A percentile compares a stretch with the other conserved stretches of the same genome.
Conservation (phyloP, 768 basidiomycete genomes). For the Lactarius sanguifluus region DNA sequence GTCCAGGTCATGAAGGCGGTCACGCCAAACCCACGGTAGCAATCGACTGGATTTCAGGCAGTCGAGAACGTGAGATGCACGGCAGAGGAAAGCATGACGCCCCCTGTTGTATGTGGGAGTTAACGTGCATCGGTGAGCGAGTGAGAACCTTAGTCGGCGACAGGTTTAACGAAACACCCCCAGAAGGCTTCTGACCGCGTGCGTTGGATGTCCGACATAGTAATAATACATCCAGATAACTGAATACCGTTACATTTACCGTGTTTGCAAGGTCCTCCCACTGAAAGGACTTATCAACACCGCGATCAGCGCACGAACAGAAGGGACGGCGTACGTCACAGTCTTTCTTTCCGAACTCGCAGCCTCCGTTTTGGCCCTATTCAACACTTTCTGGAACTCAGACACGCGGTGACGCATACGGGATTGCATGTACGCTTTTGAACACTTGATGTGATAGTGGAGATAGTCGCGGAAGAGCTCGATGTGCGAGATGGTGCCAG, state of each 20-base stretch:
- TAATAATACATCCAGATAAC: constrained; percentile 25
- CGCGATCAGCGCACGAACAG: background rate
- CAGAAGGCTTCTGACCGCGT: constrained; percentile 2
- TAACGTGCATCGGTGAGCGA: background rate
- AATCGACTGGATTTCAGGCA: background rate
- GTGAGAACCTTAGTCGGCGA: background rate
- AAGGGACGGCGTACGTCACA: constrained; percentile 59
- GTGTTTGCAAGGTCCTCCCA: constrained; percentile 30
- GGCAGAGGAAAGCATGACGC: background rate
- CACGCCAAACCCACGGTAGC: background rate
- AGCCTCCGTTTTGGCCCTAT: constrained; percentile 92
- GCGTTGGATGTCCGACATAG: constrained; percentile 6
- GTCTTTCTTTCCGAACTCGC: constrained; percentile 86
- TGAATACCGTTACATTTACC: constrained; percentile 24
- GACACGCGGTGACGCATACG: constrained; percentile 91
- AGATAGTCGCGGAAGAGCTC: constrained; percentile 97
- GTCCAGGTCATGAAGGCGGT: background rate
- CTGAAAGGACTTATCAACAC: constrained; percentile 17
- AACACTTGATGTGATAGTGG: constrained; percentile 99
- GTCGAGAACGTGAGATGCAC: background rate
- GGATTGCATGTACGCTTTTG: constrained; percentile 99
- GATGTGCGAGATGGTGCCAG: constrained; percentile 87
- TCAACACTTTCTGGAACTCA: constrained; percentile 95
- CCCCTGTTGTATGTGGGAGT: background rate
- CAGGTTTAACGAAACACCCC: background rate